A percentile compares a stretch with the other conserved stretches of the same genome.
These are phyloP conservation scores for Globisporangium mamillatum DNA, from an alignment of 352 stramenopile species.

Conservation along the genomic window DNA sequence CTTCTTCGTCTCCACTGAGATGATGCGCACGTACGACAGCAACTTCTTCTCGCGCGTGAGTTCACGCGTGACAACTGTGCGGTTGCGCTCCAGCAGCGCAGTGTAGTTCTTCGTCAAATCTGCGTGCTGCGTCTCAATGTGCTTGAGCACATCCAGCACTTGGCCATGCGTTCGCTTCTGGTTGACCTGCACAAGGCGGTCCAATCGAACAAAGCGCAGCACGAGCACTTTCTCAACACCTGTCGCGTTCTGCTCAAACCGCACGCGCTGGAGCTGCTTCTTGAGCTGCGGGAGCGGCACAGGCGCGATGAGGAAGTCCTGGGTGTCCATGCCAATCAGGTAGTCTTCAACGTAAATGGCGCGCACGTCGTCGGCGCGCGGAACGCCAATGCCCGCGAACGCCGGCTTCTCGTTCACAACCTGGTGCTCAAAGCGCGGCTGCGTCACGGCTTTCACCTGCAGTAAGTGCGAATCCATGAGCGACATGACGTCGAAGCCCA, in stretches of 20 bases:
- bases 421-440: slow-evolving; percentile 38
- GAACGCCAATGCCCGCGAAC: slow-evolving; percentile 15
- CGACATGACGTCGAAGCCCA: slow-evolving; percentile 45
- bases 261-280: slow-evolving; percentile 31
- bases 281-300: slow-evolving; percentile 42
- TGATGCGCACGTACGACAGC: slow-evolving; percentile 54
- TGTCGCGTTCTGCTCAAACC: neutral
- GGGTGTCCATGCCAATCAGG: slow-evolving; percentile 71
- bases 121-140: slow-evolving; percentile 32
- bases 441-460: slow-evolving; percentile 41
- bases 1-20: slow-evolving; percentile 27
- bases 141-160: slow-evolving; percentile 47
- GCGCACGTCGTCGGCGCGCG: slow-evolving; percentile 56
- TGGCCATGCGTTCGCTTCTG: slow-evolving; percentile 36
- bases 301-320: slow-evolving; percentile 53
- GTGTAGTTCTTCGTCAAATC: slow-evolving; percentile 39
- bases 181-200: slow-evolving; percentile 35
- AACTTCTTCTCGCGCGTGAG: slow-evolving; percentile 64
- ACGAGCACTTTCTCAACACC: slow-evolving; percentile 28
- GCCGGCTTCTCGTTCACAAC: slow-evolving; percentile 18
- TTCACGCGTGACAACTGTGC: slow-evolving; percentile 38
- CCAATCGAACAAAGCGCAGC: slow-evolving; percentile 62
- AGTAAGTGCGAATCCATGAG: slow-evolving; percentile 52
- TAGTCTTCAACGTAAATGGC: slow-evolving; percentile 92
- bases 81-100: slow-evolving; percentile 32